phyloP scores from a whole-genome alignment of 306 rosid genomes.

The Trichosanthes cucumerina region DNA sequence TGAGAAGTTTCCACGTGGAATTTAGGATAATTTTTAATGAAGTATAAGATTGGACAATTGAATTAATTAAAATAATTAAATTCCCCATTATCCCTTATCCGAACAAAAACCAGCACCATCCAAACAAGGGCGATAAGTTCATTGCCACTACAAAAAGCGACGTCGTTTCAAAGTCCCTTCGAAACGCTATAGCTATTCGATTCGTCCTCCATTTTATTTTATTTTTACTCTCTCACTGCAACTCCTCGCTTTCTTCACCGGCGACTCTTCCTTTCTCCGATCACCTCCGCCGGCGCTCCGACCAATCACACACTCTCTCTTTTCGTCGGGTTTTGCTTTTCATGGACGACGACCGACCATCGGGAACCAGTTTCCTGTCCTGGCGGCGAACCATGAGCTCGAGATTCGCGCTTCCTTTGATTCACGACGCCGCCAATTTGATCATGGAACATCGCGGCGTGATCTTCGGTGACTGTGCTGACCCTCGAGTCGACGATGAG shows the following conservation, averaged over 20 bases:
- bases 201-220: too few relatives aligned
- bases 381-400: slow-evolving; percentile 24
- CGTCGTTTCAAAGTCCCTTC: not conserved
- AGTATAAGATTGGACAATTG: not conserved
- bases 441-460: slow-evolving; percentile 29
- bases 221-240: not conserved
- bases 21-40: not conserved
- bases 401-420: slow-evolving; percentile 26
- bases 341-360: slow-evolving; percentile 36
- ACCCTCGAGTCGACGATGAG: slow-evolving; percentile 17
- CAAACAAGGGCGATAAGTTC: not conserved
- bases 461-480: slow-evolving; percentile 23
- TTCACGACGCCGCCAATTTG: slow-evolving; percentile 30
- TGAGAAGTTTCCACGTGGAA: not conserved
- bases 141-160: not conserved
- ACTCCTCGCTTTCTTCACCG: not conserved
- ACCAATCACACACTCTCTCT: not conserved
- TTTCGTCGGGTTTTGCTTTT: not conserved
- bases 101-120: not conserved
- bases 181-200: not conserved
- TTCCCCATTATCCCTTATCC: not conserved
- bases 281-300: not conserved
- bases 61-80: not conserved
- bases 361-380: slow-evolving; percentile 18
- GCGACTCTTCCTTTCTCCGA: not conserved